phyloP scores from a whole-genome alignment of 2,329 filamentous ascomycete genomes.

The Colletotrichum salicis region DNA sequence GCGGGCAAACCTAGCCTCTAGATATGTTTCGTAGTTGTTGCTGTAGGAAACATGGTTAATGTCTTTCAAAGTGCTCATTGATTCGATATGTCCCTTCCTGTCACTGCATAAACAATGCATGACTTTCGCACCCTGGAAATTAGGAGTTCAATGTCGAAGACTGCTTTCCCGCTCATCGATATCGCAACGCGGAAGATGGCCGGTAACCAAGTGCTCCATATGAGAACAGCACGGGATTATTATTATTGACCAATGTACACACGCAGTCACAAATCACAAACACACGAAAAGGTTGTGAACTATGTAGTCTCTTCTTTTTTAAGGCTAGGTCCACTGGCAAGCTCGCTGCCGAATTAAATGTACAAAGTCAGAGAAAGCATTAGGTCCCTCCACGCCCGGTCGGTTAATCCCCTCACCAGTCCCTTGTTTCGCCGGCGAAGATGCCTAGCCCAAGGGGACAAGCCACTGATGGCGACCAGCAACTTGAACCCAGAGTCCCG shows the following conservation, averaged over 20 bases:
- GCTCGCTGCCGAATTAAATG: conserved; percentile 28
- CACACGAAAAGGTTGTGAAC: conserved; percentile 6
- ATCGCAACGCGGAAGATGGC: too few relatives aligned
- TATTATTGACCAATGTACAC: background rate
- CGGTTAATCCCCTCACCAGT: conserved; percentile 2
- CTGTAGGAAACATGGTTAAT: background rate
- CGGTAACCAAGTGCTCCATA: too few relatives aligned
- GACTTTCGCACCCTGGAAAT: background rate
- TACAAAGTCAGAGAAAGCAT: conserved; percentile 32
- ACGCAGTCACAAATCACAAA: background rate
- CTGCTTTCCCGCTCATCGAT: background rate
- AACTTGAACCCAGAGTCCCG: background rate
- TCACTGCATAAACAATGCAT: background rate
- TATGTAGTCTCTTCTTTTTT: conserved; percentile 16
- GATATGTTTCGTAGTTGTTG: background rate
- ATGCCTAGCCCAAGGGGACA: background rate
- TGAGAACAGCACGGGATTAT: too few relatives aligned
- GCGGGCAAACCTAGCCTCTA: background rate
- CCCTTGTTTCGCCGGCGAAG: background rate
- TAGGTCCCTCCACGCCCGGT: conserved; percentile 4
- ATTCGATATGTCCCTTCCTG: background rate
- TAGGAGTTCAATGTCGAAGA: background rate
- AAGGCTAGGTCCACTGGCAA: conserved; percentile 22
- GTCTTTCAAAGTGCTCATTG: background rate
- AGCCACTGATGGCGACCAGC: conserved; percentile 33